phyloP scores from a whole-genome alignment of 192 early-diverging fungal species.

The Backusella australiensis region DNA sequence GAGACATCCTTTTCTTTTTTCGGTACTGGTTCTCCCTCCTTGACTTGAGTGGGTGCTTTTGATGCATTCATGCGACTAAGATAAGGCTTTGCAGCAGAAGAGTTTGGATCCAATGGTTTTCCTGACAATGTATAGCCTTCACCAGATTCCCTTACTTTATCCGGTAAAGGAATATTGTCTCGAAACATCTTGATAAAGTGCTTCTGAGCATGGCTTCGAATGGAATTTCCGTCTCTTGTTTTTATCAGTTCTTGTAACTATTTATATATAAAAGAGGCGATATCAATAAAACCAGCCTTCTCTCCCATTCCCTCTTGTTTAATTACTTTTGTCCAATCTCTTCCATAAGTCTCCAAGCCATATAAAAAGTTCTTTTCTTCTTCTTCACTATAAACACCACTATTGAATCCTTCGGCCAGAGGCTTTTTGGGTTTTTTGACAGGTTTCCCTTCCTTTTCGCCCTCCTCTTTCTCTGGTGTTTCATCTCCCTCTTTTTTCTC shows the following conservation, averaged over 20 bases:
- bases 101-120: slow-evolving; percentile 85
- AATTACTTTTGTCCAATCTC: slow-evolving; percentile 76
- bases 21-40: neutral
- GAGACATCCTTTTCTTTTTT: neutral
- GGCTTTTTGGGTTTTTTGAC: slow-evolving; percentile 42
- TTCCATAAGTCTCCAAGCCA: slow-evolving; percentile 77
- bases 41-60: neutral
- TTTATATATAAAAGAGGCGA: neutral
- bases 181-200: slow-evolving; percentile 90
- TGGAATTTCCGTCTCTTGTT: slow-evolving; percentile 80
- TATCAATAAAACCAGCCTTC: neutral
- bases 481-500: neutral
- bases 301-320: neutral
- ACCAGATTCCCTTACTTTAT: slow-evolving; percentile 68
- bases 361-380: slow-evolving; percentile 76
- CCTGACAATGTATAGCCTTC: slow-evolving; percentile 81
- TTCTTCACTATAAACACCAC: slow-evolving; percentile 74
- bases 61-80: slow-evolving; percentile 35
- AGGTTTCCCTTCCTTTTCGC: slow-evolving; percentile 23
- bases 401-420: slow-evolving; percentile 51
- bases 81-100: slow-evolving; percentile 82
- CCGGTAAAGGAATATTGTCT: slow-evolving; percentile 78
- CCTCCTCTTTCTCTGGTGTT: neutral
- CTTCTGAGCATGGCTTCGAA: slow-evolving; percentile 89
- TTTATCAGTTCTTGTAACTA: slow-evolving; percentile 70